These are phyloP conservation scores for Orobanche coerulescens DNA, from an alignment of 257 asterid species.

Conservation along the genomic window DNA sequence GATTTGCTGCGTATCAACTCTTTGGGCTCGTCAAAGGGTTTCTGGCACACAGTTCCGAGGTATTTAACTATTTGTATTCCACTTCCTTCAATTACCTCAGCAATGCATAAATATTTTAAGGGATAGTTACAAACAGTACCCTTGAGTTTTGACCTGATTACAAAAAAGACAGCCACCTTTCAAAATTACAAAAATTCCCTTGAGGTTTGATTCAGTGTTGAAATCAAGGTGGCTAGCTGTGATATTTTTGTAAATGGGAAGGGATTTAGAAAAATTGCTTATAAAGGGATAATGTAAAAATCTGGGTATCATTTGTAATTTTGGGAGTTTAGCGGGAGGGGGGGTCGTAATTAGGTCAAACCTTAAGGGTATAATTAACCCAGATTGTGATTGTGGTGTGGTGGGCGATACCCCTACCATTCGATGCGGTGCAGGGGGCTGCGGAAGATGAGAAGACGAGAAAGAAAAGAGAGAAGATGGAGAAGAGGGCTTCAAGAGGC, in stretches of 20 bases:
- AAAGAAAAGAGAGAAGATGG: conserved; percentile 89
- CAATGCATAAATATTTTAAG: no score
- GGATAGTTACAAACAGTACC: neutral
- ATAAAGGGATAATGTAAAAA: no score
- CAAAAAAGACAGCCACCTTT: no score
- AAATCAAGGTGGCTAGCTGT: neutral
- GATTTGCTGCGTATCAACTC: conserved; percentile 73
- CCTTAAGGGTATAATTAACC: no score
- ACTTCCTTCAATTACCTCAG: neutral
- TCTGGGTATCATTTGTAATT: no score
- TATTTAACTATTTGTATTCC: conserved; percentile 17
- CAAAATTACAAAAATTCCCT: no score
- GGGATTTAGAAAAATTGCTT: no score
- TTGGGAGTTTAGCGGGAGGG: no score
- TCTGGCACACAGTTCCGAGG: conserved; percentile 70
- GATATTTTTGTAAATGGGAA: neutral
- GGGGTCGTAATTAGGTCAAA: no score
- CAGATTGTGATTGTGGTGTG: neutral
- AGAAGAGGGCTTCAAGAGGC: conserved; percentile 79
- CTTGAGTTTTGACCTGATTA: no score
- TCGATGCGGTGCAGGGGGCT: conserved; percentile 40
- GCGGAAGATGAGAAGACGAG: conserved; percentile 89
- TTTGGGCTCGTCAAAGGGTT: conserved; percentile 76
- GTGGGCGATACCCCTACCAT: conserved; percentile 3
- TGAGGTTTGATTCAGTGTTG: no score